phyloP scores from a whole-genome alignment of 768 basidiomycete genomes.

The Tylopilus cervinicoccineus region DNA sequence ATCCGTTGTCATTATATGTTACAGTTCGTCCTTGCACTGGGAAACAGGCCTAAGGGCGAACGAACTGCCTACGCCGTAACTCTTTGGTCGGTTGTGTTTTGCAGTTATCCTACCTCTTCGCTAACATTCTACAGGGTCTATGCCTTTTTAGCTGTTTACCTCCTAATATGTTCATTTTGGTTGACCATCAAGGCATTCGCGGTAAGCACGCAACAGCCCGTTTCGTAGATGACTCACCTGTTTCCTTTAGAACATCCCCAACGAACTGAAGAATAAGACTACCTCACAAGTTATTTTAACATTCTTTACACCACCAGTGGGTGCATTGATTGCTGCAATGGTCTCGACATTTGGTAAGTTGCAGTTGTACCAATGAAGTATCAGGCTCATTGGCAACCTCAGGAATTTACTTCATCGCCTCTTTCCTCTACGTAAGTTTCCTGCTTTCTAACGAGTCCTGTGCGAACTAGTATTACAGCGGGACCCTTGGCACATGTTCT shows the following conservation, averaged over 20 bases:
- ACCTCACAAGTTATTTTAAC: constrained; percentile 46
- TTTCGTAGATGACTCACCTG: constrained; percentile 1
- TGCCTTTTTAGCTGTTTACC: constrained; percentile 77
- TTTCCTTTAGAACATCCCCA: constrained; percentile 47
- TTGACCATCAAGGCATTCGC: constrained; percentile 77
- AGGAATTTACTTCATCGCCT: constrained; percentile 81
- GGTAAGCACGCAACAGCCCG: constrained; percentile 36
- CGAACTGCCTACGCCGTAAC: constrained; percentile 64
- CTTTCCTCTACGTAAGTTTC: constrained; percentile 74
- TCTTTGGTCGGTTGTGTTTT: constrained; percentile 49
- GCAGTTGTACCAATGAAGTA: background rate
- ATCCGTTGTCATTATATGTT: background rate
- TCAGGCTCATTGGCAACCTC: constrained; percentile 8
- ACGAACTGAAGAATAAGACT: constrained; percentile 45
- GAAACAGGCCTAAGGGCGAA: constrained; percentile 89
- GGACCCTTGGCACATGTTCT: constrained; percentile 98
- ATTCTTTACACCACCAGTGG: constrained; percentile 74
- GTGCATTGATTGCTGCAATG: constrained; percentile 81
- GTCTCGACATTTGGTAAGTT: constrained; percentile 77
- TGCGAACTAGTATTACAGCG: constrained; percentile 44
- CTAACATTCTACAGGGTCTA: constrained; percentile 58
- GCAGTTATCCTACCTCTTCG: background rate
- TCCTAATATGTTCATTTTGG: constrained; percentile 84
- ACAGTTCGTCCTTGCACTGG: constrained; percentile 67
- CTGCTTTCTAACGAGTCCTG: background rate